A percentile compares a stretch with the other conserved stretches of the same genome.
These are phyloP conservation scores for Colletotrichum sp. DNA, from an alignment of 2,329 filamentous ascomycete genomes.

Conservation along the genomic window DNA sequence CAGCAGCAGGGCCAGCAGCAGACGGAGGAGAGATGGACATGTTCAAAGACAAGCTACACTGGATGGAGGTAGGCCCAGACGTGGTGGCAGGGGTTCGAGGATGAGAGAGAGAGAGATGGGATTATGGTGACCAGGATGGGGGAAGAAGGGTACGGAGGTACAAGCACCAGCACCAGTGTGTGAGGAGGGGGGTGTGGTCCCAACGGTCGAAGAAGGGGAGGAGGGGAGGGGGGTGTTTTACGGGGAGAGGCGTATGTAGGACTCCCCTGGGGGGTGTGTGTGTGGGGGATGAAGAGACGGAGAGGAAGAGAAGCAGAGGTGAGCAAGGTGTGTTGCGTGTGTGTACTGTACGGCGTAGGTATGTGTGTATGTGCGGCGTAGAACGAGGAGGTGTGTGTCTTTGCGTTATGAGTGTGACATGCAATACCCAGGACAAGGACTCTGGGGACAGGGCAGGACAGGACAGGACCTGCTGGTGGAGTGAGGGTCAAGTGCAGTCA, in stretches of 20 bases:
- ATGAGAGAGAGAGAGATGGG: slow-evolving; percentile 6
- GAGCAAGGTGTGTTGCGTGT: not conserved
- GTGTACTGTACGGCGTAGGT: not conserved
- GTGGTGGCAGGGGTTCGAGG: slow-evolving; percentile 14
- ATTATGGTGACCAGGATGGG: slow-evolving; percentile 9
- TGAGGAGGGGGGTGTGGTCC: slow-evolving; percentile 3
- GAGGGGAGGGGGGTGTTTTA: not conserved
- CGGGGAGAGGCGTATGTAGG: not conserved
- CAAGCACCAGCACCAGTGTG: slow-evolving; percentile 9
- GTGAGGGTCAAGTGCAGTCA: not conserved
- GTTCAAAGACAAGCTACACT: slow-evolving; percentile 20
- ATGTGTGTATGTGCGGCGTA: not conserved
- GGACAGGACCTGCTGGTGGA: not conserved
- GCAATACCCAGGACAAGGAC: not conserved
- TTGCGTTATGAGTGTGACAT: not conserved
- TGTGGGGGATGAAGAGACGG: not conserved
- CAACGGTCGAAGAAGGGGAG: not conserved
- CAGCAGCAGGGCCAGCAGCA: not conserved
- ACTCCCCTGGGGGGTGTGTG: not conserved
- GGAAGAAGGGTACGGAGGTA: slow-evolving; percentile 10
- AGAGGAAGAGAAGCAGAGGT: not conserved
- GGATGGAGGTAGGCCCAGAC: slow-evolving; percentile 16
- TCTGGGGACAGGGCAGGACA: not conserved
- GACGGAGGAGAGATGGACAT: slow-evolving; percentile 14
- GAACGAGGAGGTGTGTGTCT: not conserved